Evolutionary conservation across 2,329 filamentous ascomycete genomes (phyloP).

Genomic region (Calonectria leucothoes): DNA sequence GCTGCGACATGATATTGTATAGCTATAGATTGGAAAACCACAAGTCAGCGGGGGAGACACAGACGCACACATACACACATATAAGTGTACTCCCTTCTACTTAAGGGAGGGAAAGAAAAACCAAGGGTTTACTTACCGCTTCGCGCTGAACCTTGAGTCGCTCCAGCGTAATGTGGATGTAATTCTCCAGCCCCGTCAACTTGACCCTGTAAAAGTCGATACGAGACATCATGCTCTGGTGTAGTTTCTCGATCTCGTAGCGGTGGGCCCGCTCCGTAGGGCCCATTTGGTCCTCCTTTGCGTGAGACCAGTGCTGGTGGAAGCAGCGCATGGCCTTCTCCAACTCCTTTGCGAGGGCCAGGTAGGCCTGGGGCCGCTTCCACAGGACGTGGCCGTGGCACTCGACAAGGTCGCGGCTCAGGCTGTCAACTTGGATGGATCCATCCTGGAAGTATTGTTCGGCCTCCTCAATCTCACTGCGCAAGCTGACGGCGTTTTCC

Average conservation of each 20-base stretch:
- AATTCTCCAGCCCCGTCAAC: slow-evolving; percentile 71
- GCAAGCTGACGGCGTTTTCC: slow-evolving; percentile 71
- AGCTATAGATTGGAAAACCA: slow-evolving; percentile 57
- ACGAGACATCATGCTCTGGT: slow-evolving; percentile 64
- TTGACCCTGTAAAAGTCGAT: slow-evolving; percentile 72
- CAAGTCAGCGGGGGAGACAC: background rate
- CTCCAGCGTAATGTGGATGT: slow-evolving; percentile 71
- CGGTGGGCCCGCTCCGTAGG: slow-evolving; percentile 43
- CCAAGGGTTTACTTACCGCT: slow-evolving; percentile 62
- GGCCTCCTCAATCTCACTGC: slow-evolving; percentile 67
- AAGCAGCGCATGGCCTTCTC: slow-evolving; percentile 60
- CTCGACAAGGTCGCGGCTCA: slow-evolving; percentile 72
- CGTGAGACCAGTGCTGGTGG: slow-evolving; percentile 40
- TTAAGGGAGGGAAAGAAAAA: background rate
- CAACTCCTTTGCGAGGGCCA: slow-evolving; percentile 63
- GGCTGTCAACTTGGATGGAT: slow-evolving; percentile 67
- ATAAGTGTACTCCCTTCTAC: too few relatives aligned
- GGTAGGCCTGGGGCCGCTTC: slow-evolving; percentile 72
- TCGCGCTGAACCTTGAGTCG: slow-evolving; percentile 70
- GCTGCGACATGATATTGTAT: slow-evolving; percentile 75
- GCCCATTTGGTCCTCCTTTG: slow-evolving; percentile 28
- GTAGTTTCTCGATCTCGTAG: slow-evolving; percentile 56
- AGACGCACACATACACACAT: background rate
- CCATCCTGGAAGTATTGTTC: slow-evolving; percentile 66
- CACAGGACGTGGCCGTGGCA: slow-evolving; percentile 72